Evolutionary conservation across 2,329 filamentous ascomycete genomes (phyloP).

Genomic region (Tolypocladium tropicale): DNA sequence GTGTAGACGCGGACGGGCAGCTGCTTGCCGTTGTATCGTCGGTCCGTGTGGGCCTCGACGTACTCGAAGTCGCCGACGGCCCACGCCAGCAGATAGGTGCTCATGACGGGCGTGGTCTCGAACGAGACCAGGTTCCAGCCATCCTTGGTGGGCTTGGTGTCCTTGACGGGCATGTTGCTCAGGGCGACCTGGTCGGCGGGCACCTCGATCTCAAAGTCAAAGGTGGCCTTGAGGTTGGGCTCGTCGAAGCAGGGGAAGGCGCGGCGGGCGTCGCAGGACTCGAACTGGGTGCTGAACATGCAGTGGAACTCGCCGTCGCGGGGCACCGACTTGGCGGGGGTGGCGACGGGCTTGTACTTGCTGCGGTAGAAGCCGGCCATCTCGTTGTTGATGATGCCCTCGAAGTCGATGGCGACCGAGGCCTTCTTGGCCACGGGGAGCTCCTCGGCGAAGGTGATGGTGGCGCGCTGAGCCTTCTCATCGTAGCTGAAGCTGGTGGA

Average conservation of each 20-base stretch:
- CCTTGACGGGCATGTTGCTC: conserved; percentile 91
- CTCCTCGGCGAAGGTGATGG: conserved; percentile 63
- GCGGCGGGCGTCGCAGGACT: conserved; percentile 86
- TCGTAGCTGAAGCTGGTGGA: conserved; percentile 68
- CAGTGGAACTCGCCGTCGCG: conserved; percentile 56
- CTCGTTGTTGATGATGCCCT: conserved; percentile 75
- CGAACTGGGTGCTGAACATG: conserved; percentile 95
- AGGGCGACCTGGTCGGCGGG: conserved; percentile 80
- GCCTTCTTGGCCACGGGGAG: conserved; percentile 59
- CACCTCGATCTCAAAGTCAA: conserved; percentile 87
- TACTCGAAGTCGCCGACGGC: conserved; percentile 96
- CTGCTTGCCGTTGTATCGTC: conserved; percentile 82
- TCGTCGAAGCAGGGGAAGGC: conserved; percentile 98
- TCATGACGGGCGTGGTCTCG: conserved; percentile 80
- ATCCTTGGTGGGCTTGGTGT: conserved; percentile 44
- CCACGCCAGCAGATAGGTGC: conserved; percentile 86
- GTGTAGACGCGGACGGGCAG: conserved; percentile 94
- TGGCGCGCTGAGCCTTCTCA: conserved; percentile 72
- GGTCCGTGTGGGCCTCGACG: conserved; percentile 80
- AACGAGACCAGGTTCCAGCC: conserved; percentile 70
- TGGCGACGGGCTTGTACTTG: conserved; percentile 75
- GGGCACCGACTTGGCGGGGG: conserved; percentile 67
- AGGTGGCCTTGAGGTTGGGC: conserved; percentile 91
- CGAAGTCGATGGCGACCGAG: conserved; percentile 59
- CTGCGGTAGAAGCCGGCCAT: conserved; percentile 93